Base-by-base conservation (phyloP, 1,139 yeast genomes). In the Candida tropicalis region DNA sequence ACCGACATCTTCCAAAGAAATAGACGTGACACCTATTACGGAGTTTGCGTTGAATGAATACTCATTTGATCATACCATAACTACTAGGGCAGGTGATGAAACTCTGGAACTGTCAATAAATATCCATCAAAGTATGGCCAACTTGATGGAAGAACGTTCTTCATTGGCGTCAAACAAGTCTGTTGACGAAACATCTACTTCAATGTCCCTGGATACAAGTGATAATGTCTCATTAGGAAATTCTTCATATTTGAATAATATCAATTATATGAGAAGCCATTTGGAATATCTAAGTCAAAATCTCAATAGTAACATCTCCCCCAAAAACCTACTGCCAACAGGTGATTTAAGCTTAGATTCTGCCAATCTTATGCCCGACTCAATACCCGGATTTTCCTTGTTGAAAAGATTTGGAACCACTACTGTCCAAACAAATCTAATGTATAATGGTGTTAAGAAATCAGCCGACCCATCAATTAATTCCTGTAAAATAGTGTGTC, bases 231-330 rank as follows among this genome's bases (percentile, higher is more conserved):
- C 39, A 9, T 34, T 48, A 13, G 43, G 49, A 7, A 36, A 40
- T 24, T 31, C 51, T 7, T 63, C 68, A 32, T 66, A 59, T 46
- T 52, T 65, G 23, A 62, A 56, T 38, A 61, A 63, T 48, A 55
- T 65, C 32, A 58, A 59, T 50, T 60, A 62, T 44, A 54, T 53
- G 15, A 42, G 57, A 26, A 59, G 59, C 40, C 65, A 64, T 26
- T 48, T 49, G 29, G 53, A 55, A 26, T 62, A 51, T 47, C 51
- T 66, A 31, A 53, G 50, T 28, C 60, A 57, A 42, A 46, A 50
- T 15, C 47, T 38, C 22, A 49, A 49, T 40, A 41, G 42, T 10
- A 35, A 37, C 17, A 29, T 29, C 24, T 38, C 42, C 8, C 40
- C 43, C 22, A 34, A 39, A 22, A 40, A 31, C 11, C 20, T 15